phyloP scores from a whole-genome alignment of 2,329 filamentous ascomycete genomes.

The Aspergillus sp. region DNA sequence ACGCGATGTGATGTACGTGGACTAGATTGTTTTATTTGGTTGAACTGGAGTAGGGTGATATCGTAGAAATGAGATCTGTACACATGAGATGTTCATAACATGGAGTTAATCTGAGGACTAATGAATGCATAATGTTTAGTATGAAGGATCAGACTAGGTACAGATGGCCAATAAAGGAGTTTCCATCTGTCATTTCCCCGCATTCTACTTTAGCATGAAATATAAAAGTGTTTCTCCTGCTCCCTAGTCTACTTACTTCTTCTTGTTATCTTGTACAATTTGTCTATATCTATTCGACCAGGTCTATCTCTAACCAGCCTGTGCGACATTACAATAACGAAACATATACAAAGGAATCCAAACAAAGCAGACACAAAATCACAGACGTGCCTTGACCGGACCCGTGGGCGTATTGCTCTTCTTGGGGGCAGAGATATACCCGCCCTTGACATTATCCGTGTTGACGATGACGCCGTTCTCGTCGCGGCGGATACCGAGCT shows the following conservation, averaged over 20 bases:
- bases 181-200: constrained; percentile 9
- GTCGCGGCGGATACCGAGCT: constrained; percentile 59
- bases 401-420: constrained; percentile 45
- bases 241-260: constrained; percentile 18
- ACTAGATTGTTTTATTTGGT: too few species aligned
- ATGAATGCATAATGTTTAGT: too few species aligned
- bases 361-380: constrained; percentile 3
- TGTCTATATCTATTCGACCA: not conserved
- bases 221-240: not conserved
- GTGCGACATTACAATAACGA: not conserved
- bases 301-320: not conserved
- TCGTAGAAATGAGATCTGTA: too few species aligned
- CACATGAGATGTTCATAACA: too few species aligned
- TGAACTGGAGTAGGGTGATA: too few species aligned
- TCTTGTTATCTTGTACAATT: not conserved
- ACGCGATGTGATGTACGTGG: too few species aligned
- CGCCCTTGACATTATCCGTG: constrained; percentile 56
- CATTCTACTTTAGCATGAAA: constrained; percentile 3
- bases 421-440: constrained; percentile 57
- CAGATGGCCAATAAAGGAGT: constrained; percentile 3
- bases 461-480: constrained; percentile 53
- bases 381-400: constrained; percentile 27
- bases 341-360: constrained; percentile 7
- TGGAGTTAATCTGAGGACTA: too few species aligned
- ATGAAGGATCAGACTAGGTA: too few species aligned